A percentile compares a stretch with the other conserved stretches of the same genome.
Evolutionary conservation across 306 rosid genomes (phyloP).

Genomic region (Cyclanthera cordifolia): DNA sequence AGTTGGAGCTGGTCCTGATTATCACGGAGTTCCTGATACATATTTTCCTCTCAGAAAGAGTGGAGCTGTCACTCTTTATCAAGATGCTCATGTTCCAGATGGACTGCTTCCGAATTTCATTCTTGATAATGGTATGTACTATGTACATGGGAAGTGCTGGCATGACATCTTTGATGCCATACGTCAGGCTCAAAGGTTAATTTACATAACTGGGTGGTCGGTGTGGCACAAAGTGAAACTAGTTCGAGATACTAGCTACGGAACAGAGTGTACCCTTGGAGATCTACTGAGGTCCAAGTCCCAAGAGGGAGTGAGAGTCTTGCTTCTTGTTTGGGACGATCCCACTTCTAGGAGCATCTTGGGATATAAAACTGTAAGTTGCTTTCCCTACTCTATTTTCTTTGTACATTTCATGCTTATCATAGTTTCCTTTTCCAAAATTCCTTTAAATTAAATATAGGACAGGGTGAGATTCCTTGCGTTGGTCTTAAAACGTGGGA

Average conservation of each 20-base stretch:
- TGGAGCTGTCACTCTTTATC: constrained; percentile 74
- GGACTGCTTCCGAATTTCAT: constrained; percentile 55
- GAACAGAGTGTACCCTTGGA: constrained; percentile 45
- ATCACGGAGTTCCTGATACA: constrained; percentile 79
- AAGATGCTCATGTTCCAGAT: constrained; percentile 87
- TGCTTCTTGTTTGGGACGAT: constrained; percentile 97
- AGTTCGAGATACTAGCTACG: constrained; percentile 45
- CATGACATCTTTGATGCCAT: constrained; percentile 65
- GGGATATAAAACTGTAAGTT: constrained; percentile 70
- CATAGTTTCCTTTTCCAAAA: not conserved
- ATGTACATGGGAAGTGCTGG: constrained; percentile 87
- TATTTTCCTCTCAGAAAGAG: constrained; percentile 90
- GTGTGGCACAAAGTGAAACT: constrained; percentile 83
- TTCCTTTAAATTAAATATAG: not conserved
- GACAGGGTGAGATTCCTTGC: not conserved
- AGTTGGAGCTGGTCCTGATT: constrained; percentile 85
- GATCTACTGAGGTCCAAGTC: constrained; percentile 79
- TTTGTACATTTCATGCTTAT: not conserved
- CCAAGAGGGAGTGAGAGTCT: constrained; percentile 91
- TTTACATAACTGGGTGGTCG: constrained; percentile 96
- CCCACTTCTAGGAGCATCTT: constrained; percentile 87
- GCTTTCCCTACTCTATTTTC: constrained; percentile 4
- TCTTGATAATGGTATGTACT: constrained; percentile 52
- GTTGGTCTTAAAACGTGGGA: not conserved
- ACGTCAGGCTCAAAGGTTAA: constrained; percentile 49